These are phyloP conservation scores for Aphanomyces astaci DNA, from an alignment of 352 stramenopile genomes.

Conservation along the genomic window DNA sequence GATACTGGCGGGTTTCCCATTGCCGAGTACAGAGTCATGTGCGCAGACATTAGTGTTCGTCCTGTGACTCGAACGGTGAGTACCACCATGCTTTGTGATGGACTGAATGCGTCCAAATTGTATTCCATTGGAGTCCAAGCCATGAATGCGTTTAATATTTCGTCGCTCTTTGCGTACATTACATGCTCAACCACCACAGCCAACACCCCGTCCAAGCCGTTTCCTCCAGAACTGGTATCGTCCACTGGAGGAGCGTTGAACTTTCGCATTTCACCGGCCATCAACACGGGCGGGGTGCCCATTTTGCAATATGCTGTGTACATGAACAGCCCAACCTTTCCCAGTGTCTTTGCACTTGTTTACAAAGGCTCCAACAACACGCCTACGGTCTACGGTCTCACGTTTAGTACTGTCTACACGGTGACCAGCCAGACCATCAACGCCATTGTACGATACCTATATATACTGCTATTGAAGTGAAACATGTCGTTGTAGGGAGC, in stretches of 20 bases:
- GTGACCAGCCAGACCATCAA: not conserved
- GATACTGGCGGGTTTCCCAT: not conserved
- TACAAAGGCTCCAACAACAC: not conserved
- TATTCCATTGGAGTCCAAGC: not conserved
- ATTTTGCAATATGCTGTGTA: not conserved
- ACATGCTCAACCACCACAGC: not conserved
- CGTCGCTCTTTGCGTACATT: not conserved
- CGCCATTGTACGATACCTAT: not conserved
- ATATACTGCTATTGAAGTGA: not conserved
- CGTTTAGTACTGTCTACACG: not conserved
- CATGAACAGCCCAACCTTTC: not conserved
- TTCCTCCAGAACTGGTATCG: not conserved
- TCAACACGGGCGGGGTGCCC: not conserved
- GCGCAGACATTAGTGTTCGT: not conserved
- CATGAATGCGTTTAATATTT: not conserved
- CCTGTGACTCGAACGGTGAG: not conserved
- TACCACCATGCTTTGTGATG: not conserved
- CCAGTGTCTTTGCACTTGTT: not conserved
- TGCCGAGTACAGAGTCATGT: not conserved
- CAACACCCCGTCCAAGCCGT: not conserved
- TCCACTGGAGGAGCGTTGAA: not conserved
- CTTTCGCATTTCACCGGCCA: not conserved
- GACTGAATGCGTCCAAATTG: not conserved
- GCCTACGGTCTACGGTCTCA: not conserved
- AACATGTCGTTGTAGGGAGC: not conserved